phyloP scores from a whole-genome alignment of 306 rosid species.

The Oemleria cerasiformis region DNA sequence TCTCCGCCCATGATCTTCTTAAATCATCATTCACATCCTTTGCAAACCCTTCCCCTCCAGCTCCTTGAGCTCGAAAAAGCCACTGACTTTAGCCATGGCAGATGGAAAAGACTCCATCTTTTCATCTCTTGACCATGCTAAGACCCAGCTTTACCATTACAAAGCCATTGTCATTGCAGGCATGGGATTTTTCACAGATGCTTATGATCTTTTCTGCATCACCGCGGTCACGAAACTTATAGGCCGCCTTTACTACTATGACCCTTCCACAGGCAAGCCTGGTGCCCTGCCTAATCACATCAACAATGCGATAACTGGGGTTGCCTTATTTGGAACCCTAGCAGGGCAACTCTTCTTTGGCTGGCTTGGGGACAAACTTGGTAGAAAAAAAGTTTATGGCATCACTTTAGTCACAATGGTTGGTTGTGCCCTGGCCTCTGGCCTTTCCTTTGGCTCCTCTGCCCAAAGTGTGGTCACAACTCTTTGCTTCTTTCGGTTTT shows the following conservation, averaged over 20 bases:
- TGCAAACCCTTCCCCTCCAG: not conserved
- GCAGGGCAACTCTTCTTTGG: constrained; percentile 65
- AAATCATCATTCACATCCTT: not conserved
- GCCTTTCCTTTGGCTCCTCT: constrained; percentile 54
- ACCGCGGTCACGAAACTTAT: constrained; percentile 49
- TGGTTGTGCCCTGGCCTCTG: constrained; percentile 53
- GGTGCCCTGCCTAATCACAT: constrained; percentile 41
- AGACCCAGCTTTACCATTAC: constrained; percentile 49
- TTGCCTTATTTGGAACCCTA: constrained; percentile 50
- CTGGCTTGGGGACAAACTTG: constrained; percentile 63
- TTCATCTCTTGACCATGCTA: constrained; percentile 57
- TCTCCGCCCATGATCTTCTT: constrained; percentile 1
- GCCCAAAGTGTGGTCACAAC: constrained; percentile 38
- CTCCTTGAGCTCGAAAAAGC: not conserved
- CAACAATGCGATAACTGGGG: constrained; percentile 52
- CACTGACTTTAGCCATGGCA: constrained; percentile 17
- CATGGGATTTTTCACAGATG: constrained; percentile 68
- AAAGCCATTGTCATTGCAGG: constrained; percentile 56
- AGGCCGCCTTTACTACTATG: constrained; percentile 49
- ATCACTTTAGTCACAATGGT: constrained; percentile 54
- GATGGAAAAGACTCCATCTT: constrained; percentile 29
- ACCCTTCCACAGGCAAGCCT: constrained; percentile 29
- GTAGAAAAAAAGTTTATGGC: constrained; percentile 54
- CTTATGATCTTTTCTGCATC: constrained; percentile 61
- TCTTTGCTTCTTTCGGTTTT: constrained; percentile 57